phyloP scores from a whole-genome alignment of 176 grass and related monocot genomes.

The Lolium rigidum region DNA sequence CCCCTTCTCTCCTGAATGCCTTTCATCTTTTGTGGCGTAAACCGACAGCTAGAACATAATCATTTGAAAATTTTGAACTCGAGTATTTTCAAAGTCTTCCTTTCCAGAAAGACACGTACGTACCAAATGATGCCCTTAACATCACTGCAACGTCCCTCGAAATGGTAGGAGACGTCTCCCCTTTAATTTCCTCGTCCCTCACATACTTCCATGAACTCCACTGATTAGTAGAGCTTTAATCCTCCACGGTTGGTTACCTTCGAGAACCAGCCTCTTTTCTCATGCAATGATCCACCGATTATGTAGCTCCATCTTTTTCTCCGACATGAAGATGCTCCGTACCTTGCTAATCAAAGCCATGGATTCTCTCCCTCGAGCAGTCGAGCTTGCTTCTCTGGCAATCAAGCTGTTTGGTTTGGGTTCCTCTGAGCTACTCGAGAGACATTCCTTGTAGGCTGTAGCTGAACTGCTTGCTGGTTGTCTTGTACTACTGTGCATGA shows the following conservation, averaged over 20 bases:
- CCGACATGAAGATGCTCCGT: conserved; percentile 39
- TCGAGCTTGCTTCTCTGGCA: not conserved
- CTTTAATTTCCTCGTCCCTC: conserved; percentile 13
- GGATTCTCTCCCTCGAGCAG: not conserved
- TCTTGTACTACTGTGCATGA: conserved; percentile 31
- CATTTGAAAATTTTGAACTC: conserved; percentile 16
- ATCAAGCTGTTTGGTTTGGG: not conserved
- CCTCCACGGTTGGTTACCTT: conserved; percentile 6
- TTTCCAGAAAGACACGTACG: conserved; percentile 44
- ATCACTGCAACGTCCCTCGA: conserved; percentile 27
- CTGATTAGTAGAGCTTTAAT: not conserved
- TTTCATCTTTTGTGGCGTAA: not conserved
- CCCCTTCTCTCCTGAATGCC: not conserved
- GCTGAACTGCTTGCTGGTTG: conserved; percentile 16
- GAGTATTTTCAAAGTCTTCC: conserved; percentile 15
- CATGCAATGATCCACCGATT: conserved; percentile 25
- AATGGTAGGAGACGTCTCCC: not conserved
- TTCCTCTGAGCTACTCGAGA: conserved; percentile 15
- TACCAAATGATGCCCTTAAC: conserved; percentile 17
- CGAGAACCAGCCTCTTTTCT: conserved; percentile 6
- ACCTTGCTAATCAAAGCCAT: not conserved
- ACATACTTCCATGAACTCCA: not conserved
- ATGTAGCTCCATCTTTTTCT: not conserved
- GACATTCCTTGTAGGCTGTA: not conserved
- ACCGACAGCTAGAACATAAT: not conserved